Base-by-base conservation (phyloP, 805 yeast species). In the Metschnikowia kunwiensis region DNA sequence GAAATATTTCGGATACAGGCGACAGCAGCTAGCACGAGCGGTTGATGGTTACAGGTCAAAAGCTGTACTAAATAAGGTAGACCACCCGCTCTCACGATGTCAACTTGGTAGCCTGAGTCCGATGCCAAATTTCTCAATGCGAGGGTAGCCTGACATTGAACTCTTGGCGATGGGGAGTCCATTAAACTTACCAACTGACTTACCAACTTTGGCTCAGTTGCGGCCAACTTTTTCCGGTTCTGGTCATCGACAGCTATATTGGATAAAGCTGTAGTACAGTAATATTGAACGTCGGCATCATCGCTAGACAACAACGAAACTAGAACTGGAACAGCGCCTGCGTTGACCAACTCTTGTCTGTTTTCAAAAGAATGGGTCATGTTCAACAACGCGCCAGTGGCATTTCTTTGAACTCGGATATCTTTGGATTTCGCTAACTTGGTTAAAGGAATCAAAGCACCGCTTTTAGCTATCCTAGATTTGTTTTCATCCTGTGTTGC, bases 361-460 rank as follows among this genome's bases (percentile, higher is more conserved):
- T 93, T 93, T 63, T 89, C 97, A 46, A 84, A 85, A 16, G 96
- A 86, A 59, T 93, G 99, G 24, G 99, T 93, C 99, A 93, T 93
- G 65, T 93, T 93, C 48, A 93, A 74, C 54, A 93, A 69, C 1
- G 98, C 98, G 30, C 99, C 99, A 5, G 99, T 93, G 26, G 98
- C 97, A 54, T 93, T 93, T 65, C 99, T 79, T 68, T 93, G 98
- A 5, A 93, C 99, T 53, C 99, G 79, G 49, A 87, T 78, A 63
- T 93, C 97, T 58, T 83, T 84, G 3, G 96, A 86, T 61, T 86
- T 88, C 10, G 98, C 98, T 46, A 93, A 74, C 61, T 86, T 87
- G 1, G 97, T 91, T 53, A 93, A 75, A 3, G 98, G 98, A 20
- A 87, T 82, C 42, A 93, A 73, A 1, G 98, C 98, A 13, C 98